Conservation (phyloP, 2,329 filamentous ascomycete species). For the Fusarium aywerte region DNA sequence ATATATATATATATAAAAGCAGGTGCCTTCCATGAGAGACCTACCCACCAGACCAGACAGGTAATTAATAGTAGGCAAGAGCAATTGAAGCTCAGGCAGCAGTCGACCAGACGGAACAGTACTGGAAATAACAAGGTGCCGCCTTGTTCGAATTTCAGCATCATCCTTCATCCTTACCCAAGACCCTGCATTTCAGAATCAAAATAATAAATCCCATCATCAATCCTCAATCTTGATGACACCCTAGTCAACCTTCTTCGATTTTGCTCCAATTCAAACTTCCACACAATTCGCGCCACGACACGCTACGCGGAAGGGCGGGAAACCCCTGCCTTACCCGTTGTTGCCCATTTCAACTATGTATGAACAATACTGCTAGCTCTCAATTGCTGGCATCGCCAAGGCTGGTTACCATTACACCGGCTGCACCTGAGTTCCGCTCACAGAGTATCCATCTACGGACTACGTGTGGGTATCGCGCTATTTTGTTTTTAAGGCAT, state of each 20-base stretch:
- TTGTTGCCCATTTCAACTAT: constrained; percentile 9
- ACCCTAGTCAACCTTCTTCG: constrained; percentile 5
- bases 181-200: not conserved
- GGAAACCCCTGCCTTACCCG: constrained; percentile 31
- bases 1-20: constrained; percentile 6
- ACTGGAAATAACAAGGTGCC: not conserved
- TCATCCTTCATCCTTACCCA: not conserved
- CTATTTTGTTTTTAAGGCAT: not conserved
- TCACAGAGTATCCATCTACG: not conserved
- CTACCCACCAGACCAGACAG: not conserved
- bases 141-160: not conserved
- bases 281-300: constrained; percentile 19
- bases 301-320: constrained; percentile 31
- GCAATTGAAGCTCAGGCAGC: not conserved
- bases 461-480: not conserved
- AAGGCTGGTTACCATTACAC: constrained; percentile 2
- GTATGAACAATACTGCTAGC: constrained; percentile 12
- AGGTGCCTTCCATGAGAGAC: not conserved
- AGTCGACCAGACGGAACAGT: not conserved
- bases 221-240: not conserved
- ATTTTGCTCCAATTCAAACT: constrained; percentile 18
- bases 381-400: constrained; percentile 19
- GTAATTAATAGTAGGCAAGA: constrained; percentile 1
- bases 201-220: not conserved
- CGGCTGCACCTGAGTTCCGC: not conserved